Conservation (phyloP, 225 moss, liverwort and hornwort species). For the Physcomitrellopsis africana region DNA sequence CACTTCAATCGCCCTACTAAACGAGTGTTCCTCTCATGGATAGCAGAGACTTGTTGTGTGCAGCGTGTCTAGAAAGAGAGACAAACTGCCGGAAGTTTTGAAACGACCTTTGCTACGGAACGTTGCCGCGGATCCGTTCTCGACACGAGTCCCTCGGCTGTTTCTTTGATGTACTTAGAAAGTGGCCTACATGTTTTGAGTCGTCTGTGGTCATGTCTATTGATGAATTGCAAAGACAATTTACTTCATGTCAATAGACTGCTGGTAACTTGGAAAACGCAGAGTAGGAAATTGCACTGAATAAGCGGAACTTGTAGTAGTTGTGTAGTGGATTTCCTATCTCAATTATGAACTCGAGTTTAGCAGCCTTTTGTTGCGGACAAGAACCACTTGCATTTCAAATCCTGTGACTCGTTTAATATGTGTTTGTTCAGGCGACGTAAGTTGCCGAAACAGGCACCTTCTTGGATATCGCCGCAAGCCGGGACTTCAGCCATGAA, state of each 20-base stretch:
- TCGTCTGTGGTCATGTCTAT: background rate
- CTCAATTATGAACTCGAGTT: constrained; percentile 26
- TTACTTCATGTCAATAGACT: background rate
- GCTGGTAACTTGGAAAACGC: background rate
- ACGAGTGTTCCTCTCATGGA: background rate
- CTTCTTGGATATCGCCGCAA: constrained; percentile 16
- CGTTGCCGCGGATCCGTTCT: background rate
- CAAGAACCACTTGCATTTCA: constrained; percentile 3
- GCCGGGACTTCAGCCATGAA: constrained; percentile 24
- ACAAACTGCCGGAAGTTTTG: background rate
- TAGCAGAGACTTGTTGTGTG: constrained; percentile 23
- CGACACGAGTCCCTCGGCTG: no score
- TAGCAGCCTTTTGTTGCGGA: background rate
- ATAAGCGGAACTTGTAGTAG: background rate
- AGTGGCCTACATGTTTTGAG: no score
- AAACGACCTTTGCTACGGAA: background rate
- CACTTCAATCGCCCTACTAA: no score
- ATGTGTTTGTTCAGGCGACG: constrained; percentile 59
- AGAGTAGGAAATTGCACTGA: background rate
- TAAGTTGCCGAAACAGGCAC: constrained; percentile 34
- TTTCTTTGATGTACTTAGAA: no score
- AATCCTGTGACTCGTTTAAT: constrained; percentile 30
- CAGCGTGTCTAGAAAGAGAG: background rate
- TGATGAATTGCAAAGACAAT: background rate
- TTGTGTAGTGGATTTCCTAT: background rate